phyloP scores from a whole-genome alignment of 2,329 filamentous ascomycete species.

The Talaromyces sp. region DNA sequence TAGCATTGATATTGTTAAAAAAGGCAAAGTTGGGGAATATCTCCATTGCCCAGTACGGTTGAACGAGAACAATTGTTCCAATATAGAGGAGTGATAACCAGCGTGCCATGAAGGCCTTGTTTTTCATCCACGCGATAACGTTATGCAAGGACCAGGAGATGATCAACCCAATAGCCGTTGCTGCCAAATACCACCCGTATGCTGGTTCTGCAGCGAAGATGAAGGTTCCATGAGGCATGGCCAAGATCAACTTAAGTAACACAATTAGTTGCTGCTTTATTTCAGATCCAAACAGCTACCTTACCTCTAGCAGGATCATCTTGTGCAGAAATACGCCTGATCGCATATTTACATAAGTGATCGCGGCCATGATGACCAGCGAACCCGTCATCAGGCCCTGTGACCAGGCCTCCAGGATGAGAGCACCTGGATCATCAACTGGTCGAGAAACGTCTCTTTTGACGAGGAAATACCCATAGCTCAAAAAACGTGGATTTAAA shows the following conservation, averaged over 20 bases:
- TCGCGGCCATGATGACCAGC: conserved; percentile 44
- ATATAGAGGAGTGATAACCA: conserved; percentile 53
- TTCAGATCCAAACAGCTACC: not conserved
- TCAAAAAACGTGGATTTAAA: not conserved
- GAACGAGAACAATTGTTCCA: conserved; percentile 51
- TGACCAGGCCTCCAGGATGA: conserved; percentile 44
- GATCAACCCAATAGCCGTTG: conserved; percentile 49
- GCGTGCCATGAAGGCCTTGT: conserved; percentile 53
- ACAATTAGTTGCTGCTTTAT: not conserved
- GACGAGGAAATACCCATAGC: not conserved
- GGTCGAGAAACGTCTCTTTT: not conserved
- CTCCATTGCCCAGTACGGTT: conserved; percentile 61
- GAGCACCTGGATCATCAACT: conserved; percentile 6
- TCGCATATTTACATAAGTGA: conserved; percentile 47
- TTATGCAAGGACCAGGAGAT: conserved; percentile 61
- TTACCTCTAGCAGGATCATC: conserved; percentile 45
- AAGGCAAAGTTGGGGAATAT: conserved; percentile 62
- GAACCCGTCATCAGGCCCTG: conserved; percentile 47
- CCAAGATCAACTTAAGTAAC: not conserved
- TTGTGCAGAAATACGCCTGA: conserved; percentile 44
- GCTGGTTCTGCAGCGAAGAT: conserved; percentile 52
- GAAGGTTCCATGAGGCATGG: conserved; percentile 49
- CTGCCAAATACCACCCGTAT: conserved; percentile 59
- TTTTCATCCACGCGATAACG: conserved; percentile 64
- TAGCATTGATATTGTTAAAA: conserved; percentile 51